These are phyloP conservation scores for Hypoxylon sp. DNA, from an alignment of 2,329 filamentous ascomycete species.

Conservation along the genomic window DNA sequence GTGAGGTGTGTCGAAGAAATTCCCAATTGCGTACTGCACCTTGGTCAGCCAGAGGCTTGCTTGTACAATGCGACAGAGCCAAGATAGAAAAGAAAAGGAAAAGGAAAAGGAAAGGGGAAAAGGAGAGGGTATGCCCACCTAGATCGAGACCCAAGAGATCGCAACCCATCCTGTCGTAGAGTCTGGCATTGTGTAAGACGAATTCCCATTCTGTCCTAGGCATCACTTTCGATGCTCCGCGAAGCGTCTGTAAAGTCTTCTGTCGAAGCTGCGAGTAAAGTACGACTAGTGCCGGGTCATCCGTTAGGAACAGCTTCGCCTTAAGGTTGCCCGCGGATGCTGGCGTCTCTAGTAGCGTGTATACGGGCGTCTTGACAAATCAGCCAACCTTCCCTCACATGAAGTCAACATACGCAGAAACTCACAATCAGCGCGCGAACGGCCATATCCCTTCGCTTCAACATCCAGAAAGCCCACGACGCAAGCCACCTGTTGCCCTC, in stretches of 20 bases:
- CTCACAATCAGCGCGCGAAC: constrained; percentile 82
- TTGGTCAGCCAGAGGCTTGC: not conserved
- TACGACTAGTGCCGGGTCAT: constrained; percentile 88
- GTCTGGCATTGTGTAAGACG: constrained; percentile 81
- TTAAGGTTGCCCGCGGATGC: constrained; percentile 70
- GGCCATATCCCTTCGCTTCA: constrained; percentile 81
- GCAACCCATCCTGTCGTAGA: constrained; percentile 93
- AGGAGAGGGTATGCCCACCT: constrained; percentile 61
- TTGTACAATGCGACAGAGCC: constrained; percentile 7
- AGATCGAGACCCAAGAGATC: constrained; percentile 88
- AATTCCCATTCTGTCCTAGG: constrained; percentile 87
- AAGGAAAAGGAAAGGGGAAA: too few relatives aligned
- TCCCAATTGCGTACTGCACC: constrained; percentile 77
- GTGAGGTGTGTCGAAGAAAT: constrained; percentile 64
- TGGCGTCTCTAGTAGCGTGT: constrained; percentile 74
- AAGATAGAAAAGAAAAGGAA: too few relatives aligned
- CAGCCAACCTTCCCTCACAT: constrained; percentile 8
- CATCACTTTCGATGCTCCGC: constrained; percentile 82
- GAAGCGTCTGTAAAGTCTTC: constrained; percentile 81
- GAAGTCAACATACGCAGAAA: constrained; percentile 23
- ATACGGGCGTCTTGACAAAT: constrained; percentile 72
- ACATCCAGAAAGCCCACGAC: constrained; percentile 95
- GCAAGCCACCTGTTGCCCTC: constrained; percentile 93
- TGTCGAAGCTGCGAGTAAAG: constrained; percentile 87
- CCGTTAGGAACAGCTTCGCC: constrained; percentile 82